A percentile compares a stretch with the other conserved stretches of the same genome.
Conservation (phyloP, 495 filamentous ascomycete genomes). For the Paragyromitra xinjiangensis region DNA sequence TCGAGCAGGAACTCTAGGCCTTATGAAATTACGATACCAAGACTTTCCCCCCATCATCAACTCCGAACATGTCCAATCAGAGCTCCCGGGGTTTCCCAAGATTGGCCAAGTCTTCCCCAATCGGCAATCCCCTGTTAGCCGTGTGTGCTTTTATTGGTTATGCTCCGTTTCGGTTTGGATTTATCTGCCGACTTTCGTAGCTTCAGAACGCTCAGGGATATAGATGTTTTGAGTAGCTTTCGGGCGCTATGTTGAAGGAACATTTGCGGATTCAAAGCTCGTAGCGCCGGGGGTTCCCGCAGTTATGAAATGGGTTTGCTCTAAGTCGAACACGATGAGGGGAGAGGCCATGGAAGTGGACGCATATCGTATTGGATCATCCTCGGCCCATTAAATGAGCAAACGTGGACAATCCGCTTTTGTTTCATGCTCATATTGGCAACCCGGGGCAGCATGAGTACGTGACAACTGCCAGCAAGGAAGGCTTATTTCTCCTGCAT, state of each 20-base stretch:
- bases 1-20: conserved; percentile 26
- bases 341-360: conserved; percentile 10
- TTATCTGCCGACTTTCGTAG: conserved; percentile 39
- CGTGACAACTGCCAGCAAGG: conserved; percentile 28
- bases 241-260: conserved; percentile 11
- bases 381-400: conserved; percentile 33
- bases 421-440: conserved; percentile 30
- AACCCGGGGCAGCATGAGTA: conserved; percentile 4
- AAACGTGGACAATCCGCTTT: conserved; percentile 41
- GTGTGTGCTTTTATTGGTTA: conserved; percentile 26
- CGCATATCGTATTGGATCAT: conserved; percentile 23
- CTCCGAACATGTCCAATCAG: conserved; percentile 48
- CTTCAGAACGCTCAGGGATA: conserved; percentile 11
- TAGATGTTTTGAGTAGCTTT: conserved; percentile 28
- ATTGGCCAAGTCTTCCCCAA: conserved; percentile 43
- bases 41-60: conserved; percentile 43
- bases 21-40: conserved; percentile 50
- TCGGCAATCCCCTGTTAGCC: conserved; percentile 30
- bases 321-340: conserved; percentile 5
- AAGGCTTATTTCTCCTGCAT: conserved; percentile 35
- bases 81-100: conserved; percentile 12
- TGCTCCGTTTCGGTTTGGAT: conserved; percentile 11
- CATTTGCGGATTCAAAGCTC: conserved; percentile 16
- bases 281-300: conserved; percentile 11
- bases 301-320: conserved; percentile 5